phyloP scores from a whole-genome alignment of 2,329 filamentous ascomycete genomes.

The Pseudogymnoascus sp. region DNA sequence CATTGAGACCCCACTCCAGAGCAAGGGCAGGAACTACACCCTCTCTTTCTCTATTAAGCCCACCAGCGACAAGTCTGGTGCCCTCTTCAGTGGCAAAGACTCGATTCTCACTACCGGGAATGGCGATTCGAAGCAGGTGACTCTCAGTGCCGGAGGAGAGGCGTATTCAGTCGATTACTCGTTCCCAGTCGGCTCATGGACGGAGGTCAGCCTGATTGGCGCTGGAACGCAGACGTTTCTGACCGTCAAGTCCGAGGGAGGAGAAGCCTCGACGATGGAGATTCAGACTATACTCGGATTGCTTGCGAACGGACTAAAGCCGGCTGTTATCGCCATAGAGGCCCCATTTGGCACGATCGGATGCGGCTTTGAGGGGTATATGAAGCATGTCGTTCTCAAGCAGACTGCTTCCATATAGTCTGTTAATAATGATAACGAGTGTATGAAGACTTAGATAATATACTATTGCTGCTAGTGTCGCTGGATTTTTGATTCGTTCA shows the following conservation, averaged over 20 bases:
- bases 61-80: conserved; percentile 31
- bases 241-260: conserved; percentile 16
- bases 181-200: conserved; percentile 35
- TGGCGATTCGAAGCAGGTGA: conserved; percentile 33
- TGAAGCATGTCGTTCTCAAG: conserved; percentile 19
- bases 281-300: conserved; percentile 21
- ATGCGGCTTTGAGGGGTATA: conserved; percentile 19
- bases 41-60: conserved; percentile 41
- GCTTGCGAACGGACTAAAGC: conserved; percentile 20
- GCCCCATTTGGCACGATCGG: conserved; percentile 22
- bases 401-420: not conserved
- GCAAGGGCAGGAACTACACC: conserved; percentile 53
- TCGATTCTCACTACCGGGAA: conserved; percentile 36
- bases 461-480: not conserved
- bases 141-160: conserved; percentile 35
- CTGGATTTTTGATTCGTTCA: not conserved
- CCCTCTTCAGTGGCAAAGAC: conserved; percentile 38
- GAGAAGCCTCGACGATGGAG: conserved; percentile 15
- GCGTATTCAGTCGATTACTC: conserved; percentile 37
- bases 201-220: conserved; percentile 32
- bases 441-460: not conserved
- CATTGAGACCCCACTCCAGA: conserved; percentile 41
- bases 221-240: conserved; percentile 34
- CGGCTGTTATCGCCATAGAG: conserved; percentile 24
- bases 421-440: not conserved